These are phyloP conservation scores for Cladochytrium replicatum DNA, from an alignment of 192 early-diverging fungal genomes.

Conservation along the genomic window DNA sequence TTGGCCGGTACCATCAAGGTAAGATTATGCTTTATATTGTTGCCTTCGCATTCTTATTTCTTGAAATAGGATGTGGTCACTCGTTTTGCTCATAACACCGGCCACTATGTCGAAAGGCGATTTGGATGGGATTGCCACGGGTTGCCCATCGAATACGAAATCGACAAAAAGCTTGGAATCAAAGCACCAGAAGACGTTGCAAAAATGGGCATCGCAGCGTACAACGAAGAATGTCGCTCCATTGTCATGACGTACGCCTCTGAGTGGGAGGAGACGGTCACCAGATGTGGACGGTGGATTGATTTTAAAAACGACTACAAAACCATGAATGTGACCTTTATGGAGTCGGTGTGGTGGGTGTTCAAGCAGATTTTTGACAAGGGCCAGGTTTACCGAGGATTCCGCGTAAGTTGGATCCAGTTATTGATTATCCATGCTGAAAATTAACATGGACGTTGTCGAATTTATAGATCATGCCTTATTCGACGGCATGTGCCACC, in stretches of 20 bases:
- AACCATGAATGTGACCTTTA: conserved; percentile 88
- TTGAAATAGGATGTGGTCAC: conserved; percentile 81
- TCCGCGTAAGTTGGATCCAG: conserved; percentile 60
- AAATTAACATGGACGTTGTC: too few species aligned
- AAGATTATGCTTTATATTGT: conserved; percentile 1
- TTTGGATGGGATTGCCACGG: conserved; percentile 97
- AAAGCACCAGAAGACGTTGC: conserved; percentile 79
- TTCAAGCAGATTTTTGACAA: conserved; percentile 94
- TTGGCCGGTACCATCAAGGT: conserved; percentile 98
- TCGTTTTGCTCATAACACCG: conserved; percentile 87
- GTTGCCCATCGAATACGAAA: conserved; percentile 90
- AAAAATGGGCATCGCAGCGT: conserved; percentile 90
- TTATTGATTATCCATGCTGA: too few species aligned
- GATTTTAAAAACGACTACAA: conserved; percentile 99
- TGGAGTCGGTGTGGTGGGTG: conserved; percentile 99
- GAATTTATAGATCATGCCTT: conserved; percentile 95
- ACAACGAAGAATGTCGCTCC: conserved; percentile 91
- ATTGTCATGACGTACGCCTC: conserved; percentile 93
- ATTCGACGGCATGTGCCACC: conserved; percentile 83
- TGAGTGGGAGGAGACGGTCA: conserved; percentile 91
- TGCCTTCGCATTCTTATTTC: neutral
- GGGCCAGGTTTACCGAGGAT: conserved; percentile 89
- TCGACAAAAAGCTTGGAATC: conserved; percentile 87
- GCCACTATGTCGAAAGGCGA: conserved; percentile 93
- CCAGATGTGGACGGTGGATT: conserved; percentile 97